Conservation (phyloP, 768 basidiomycete genomes). For the Floccularia luteovirens region DNA sequence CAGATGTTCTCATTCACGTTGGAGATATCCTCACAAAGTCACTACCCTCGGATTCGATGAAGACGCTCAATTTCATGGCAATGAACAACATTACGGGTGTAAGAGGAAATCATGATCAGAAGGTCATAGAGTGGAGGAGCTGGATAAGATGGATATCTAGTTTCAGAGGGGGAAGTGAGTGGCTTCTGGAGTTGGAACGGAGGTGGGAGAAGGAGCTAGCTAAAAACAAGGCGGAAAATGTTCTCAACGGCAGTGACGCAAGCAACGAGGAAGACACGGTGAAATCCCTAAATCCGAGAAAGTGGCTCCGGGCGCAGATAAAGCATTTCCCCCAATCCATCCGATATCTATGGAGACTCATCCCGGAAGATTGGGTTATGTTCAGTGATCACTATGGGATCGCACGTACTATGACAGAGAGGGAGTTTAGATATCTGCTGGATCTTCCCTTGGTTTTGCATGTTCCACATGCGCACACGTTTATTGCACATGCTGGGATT, state of each 20-base stretch:
- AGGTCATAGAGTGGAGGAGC: constrained; percentile 79
- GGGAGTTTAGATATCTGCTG: constrained; percentile 65
- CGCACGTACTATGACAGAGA: constrained; percentile 57
- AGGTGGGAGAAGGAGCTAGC: constrained; percentile 33
- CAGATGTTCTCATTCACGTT: constrained; percentile 72
- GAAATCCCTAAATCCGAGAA: not conserved
- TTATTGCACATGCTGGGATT: constrained; percentile 80
- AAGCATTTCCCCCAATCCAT: constrained; percentile 27
- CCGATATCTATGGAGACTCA: too few relatives aligned
- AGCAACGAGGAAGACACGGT: not conserved
- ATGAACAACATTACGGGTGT: constrained; percentile 65
- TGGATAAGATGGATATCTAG: constrained; percentile 78
- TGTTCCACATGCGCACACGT: constrained; percentile 65
- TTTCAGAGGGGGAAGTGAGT: constrained; percentile 35
- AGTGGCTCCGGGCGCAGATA: not conserved
- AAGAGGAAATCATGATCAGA: constrained; percentile 93
- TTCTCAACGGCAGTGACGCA: constrained; percentile 12
- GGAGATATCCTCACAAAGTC: constrained; percentile 83
- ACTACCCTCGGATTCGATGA: constrained; percentile 46
- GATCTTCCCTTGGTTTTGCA: constrained; percentile 71
- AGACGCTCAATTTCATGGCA: constrained; percentile 62
- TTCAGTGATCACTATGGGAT: constrained; percentile 72
- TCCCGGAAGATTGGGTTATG: constrained; percentile 66
- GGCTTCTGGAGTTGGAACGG: constrained; percentile 45
- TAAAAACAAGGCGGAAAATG: constrained; percentile 28